These are phyloP conservation scores for Anastatica hierochuntica DNA, from an alignment of 345 rosid species.

Conservation along the genomic window DNA sequence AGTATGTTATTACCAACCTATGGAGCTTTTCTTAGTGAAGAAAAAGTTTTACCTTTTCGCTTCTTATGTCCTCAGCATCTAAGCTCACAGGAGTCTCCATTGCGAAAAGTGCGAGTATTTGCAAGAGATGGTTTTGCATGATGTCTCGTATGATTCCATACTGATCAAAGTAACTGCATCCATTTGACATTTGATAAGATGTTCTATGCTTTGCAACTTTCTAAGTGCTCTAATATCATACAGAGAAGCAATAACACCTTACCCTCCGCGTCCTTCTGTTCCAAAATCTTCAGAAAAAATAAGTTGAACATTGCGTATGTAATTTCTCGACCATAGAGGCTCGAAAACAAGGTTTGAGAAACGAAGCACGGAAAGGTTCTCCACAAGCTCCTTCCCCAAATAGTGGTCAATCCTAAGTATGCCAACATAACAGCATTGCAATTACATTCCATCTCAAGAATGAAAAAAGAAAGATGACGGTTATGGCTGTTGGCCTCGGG, in stretches of 20 bases:
- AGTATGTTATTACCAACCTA: background rate
- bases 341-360: slow-evolving; percentile 92
- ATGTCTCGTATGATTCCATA: slow-evolving; percentile 90
- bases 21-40: background rate
- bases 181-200: background rate
- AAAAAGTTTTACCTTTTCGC: slow-evolving; percentile 56
- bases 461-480: background rate
- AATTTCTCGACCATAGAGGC: slow-evolving; percentile 84
- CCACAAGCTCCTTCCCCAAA: slow-evolving; percentile 92
- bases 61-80: slow-evolving; percentile 88
- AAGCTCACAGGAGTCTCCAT: slow-evolving; percentile 98
- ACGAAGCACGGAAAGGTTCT: slow-evolving; percentile 84
- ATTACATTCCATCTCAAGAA: background rate
- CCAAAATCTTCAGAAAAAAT: slow-evolving; percentile 96
- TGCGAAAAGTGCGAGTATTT: slow-evolving; percentile 85
- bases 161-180: slow-evolving; percentile 61
- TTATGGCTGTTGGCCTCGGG: background rate
- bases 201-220: background rate
- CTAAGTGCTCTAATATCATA: background rate
- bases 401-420: slow-evolving; percentile 72
- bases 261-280: slow-evolving; percentile 96
- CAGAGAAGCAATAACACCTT: slow-evolving; percentile 10
- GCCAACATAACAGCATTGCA: background rate
- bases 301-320: slow-evolving; percentile 77
- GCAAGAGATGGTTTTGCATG: slow-evolving; percentile 93